Evolutionary conservation across 129 eudicot species (phyloP).

Genomic region (Lonicera japonica): DNA sequence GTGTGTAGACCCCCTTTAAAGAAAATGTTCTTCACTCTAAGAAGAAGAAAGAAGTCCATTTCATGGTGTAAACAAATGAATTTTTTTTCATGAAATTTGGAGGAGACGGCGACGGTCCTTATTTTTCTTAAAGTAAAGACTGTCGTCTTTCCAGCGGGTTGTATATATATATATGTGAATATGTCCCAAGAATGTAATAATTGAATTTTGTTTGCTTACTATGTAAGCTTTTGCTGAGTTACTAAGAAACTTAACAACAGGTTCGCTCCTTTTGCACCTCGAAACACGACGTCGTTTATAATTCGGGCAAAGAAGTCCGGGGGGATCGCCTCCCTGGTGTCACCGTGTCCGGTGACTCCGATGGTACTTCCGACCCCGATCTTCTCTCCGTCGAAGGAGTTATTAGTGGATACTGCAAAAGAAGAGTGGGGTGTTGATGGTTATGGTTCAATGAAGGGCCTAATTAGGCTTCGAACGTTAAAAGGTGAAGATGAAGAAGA

Average conservation of each 20-base stretch:
- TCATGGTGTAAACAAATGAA: too few relatives aligned
- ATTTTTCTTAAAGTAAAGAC: too few relatives aligned
- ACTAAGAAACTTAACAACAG: slow-evolving; percentile 53
- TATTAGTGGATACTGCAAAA: slow-evolving; percentile 71
- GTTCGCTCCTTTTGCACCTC: slow-evolving; percentile 73
- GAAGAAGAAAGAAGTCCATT: too few relatives aligned
- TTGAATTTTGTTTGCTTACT: too few relatives aligned
- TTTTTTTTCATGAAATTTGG: too few relatives aligned
- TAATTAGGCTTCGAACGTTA: slow-evolving; percentile 59
- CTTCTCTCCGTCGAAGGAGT: slow-evolving; percentile 59
- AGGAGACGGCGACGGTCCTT: too few relatives aligned
- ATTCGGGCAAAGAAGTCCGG: slow-evolving; percentile 86
- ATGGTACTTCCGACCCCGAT: slow-evolving; percentile 81
- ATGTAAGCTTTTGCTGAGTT: too few relatives aligned
- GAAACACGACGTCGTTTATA: slow-evolving; percentile 74
- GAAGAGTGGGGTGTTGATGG: slow-evolving; percentile 84
- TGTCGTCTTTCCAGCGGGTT: too few relatives aligned
- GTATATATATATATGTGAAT: too few relatives aligned
- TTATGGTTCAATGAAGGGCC: slow-evolving; percentile 71
- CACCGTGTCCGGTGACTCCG: slow-evolving; percentile 82
- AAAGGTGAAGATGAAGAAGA: slow-evolving; percentile 64
- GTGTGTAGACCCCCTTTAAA: too few relatives aligned
- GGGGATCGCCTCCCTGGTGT: slow-evolving; percentile 71
- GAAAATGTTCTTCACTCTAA: too few relatives aligned
- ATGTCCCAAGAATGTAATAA: too few relatives aligned